Evolutionary conservation across 495 filamentous ascomycete genomes (phyloP).

Genomic region (Penicillium soppii): DNA sequence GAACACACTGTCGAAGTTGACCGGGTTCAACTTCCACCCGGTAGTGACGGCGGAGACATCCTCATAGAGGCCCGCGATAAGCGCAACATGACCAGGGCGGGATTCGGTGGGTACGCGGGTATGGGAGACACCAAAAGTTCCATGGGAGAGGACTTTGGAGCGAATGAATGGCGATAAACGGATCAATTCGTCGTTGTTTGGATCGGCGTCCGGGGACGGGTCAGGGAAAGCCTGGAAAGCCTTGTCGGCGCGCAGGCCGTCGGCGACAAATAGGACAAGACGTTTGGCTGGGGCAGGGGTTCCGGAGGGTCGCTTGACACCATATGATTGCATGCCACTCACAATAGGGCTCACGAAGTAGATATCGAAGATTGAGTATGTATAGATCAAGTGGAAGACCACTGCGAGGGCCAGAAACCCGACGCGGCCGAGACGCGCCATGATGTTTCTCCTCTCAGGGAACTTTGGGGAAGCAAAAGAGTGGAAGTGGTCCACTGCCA

Average conservation of each 20-base stretch:
- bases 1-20: slow-evolving; percentile 98
- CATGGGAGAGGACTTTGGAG: slow-evolving; percentile 79
- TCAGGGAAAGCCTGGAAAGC: slow-evolving; percentile 93
- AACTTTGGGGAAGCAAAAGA: slow-evolving; percentile 9
- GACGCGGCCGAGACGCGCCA: slow-evolving; percentile 79
- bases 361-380: slow-evolving; percentile 97
- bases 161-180: slow-evolving; percentile 92
- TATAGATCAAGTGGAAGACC: slow-evolving; percentile 92
- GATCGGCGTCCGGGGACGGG: slow-evolving; percentile 68
- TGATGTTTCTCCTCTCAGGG: slow-evolving; percentile 36
- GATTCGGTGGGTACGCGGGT: slow-evolving; percentile 98
- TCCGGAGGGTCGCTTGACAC: slow-evolving; percentile 58
- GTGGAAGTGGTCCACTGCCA: slow-evolving; percentile 19
- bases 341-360: slow-evolving; percentile 99
- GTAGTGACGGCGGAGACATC: slow-evolving; percentile 97
- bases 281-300: slow-evolving; percentile 80
- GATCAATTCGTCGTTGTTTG: slow-evolving; percentile 53
- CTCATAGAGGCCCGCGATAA: slow-evolving; percentile 97
- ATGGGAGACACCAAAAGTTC: slow-evolving; percentile 98
- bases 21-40: slow-evolving; percentile 97
- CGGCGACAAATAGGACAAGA: slow-evolving; percentile 94
- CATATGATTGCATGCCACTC: slow-evolving; percentile 84
- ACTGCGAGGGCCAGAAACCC: slow-evolving; percentile 91
- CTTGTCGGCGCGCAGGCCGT: slow-evolving; percentile 96
- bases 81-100: slow-evolving; percentile 92